Percentiles rank a stretch among this genome's conserved stretches.
Evolutionary conservation across 768 basidiomycete species (phyloP).

Genomic region (Amanita fuliginea): DNA sequence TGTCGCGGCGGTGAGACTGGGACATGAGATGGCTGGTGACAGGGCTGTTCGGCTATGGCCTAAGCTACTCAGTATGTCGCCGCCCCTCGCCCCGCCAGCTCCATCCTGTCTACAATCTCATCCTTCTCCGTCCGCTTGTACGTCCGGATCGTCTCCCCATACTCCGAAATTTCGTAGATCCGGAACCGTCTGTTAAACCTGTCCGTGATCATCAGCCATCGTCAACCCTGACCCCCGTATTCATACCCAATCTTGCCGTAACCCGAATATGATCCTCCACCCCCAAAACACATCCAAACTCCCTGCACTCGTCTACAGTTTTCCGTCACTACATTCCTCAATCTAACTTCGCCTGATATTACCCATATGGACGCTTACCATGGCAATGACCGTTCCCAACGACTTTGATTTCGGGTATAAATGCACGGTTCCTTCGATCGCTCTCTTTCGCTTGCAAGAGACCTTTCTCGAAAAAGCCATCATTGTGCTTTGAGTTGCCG

Average conservation of each 20-base stretch:
- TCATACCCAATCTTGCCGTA: slow-evolving; percentile 70
- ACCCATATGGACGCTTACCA: slow-evolving; percentile 27
- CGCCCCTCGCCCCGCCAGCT: slow-evolving; percentile 46
- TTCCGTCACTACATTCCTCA: slow-evolving; percentile 54
- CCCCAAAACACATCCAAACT: slow-evolving; percentile 88
- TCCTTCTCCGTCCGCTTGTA: slow-evolving; percentile 74
- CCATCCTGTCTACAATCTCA: slow-evolving; percentile 52
- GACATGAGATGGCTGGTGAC: neutral
- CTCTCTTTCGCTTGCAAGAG: slow-evolving; percentile 64
- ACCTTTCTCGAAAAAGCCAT: slow-evolving; percentile 79
- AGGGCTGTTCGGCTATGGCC: neutral
- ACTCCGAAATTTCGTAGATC: slow-evolving; percentile 79
- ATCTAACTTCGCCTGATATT: neutral
- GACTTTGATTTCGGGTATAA: slow-evolving; percentile 69
- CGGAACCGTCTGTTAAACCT: slow-evolving; percentile 90
- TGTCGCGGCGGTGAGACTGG: slow-evolving; percentile 6
- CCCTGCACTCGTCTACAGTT: slow-evolving; percentile 79
- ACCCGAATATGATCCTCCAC: slow-evolving; percentile 78
- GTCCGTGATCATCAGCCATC: slow-evolving; percentile 3
- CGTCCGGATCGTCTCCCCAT: slow-evolving; percentile 85
- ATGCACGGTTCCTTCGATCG: slow-evolving; percentile 39
- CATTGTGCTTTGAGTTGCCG: slow-evolving; percentile 60
- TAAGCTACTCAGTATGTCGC: slow-evolving; percentile 12
- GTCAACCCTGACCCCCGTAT: neutral
- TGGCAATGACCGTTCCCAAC: slow-evolving; percentile 90